Evolutionary conservation across 768 basidiomycete genomes (phyloP), one percentile per base, ranked within the genome.

Genomic region (Imleria badia): DNA sequence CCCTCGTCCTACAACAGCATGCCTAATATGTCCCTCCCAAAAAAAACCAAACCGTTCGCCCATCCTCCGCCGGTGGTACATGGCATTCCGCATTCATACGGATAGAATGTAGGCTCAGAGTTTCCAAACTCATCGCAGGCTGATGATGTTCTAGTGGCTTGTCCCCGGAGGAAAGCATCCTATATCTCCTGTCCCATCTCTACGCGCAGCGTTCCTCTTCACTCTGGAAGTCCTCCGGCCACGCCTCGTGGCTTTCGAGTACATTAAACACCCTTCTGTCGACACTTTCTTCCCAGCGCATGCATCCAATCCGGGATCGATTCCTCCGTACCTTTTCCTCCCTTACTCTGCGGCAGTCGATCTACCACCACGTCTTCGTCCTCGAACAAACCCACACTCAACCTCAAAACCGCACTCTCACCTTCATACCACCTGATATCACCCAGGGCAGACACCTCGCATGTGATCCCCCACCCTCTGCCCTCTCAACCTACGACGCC

Each of bases 381-480:
- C 78, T 86, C 14, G 87, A 89, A 60, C 72, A 80, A 6, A 77
- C 78, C 5, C 82, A 84, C 58, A 60, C 60, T n/a, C 66, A 68
- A 44, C 55, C 67, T 4, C 67, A 62, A 52, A 62, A 69, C 9
- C 78, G 77, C 23, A 73, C 76, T 8, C 75, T 91, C 12, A 80
- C 84, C 0, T 95, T 94, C 74, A 76, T 95, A 48, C 90, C 91
- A 0, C 73, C 76, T 14, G 62, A 73, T 6, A 75, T 89, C 5
- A 70, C 81, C 13, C 72, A 76, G 6, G 73, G 71, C 13, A 80
- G 83, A 51, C 78, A 82, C 8, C 74, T 91, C 56, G 83, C 87
- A 10, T 97, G 87, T 61, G 96, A 98, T 65, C 94, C 95, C 1
- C 74, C 96, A 3, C 93, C 95, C 0, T 94, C 79, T 1, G 72